Evolutionary conservation across 129 eudicot genomes (phyloP).

Genomic region (Flaveria trinervia): DNA sequence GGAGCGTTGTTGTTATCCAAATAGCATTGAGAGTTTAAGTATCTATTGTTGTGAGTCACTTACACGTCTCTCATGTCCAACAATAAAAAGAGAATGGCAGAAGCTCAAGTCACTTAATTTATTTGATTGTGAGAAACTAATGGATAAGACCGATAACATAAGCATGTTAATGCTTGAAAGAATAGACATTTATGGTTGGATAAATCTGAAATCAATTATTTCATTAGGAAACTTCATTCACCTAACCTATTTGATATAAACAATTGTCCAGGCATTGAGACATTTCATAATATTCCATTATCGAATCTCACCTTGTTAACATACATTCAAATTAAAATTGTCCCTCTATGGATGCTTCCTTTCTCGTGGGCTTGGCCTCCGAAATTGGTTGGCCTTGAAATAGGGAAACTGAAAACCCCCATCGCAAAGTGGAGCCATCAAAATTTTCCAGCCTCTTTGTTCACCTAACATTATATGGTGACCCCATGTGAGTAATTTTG

Average conservation of each 20-base stretch:
- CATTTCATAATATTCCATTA: background rate
- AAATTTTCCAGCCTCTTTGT: conserved; percentile 3
- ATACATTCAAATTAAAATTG: too few relatives aligned
- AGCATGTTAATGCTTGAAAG: background rate
- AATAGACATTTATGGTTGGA: background rate
- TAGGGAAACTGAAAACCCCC: conserved; percentile 7
- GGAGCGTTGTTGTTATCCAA: background rate
- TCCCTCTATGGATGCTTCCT: conserved; percentile 8
- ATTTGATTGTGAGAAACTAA: background rate
- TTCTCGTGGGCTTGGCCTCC: conserved; percentile 8
- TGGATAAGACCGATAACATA: background rate
- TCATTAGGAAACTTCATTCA: background rate
- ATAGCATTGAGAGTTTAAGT: background rate
- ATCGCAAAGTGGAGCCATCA: conserved; percentile 10
- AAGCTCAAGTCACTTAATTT: background rate
- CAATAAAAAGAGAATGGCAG: too few relatives aligned
- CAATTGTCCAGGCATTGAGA: background rate
- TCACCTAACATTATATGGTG: rapidly evolving
- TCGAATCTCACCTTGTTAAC: background rate
- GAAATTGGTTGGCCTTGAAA: background rate
- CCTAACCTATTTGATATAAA: too few relatives aligned
- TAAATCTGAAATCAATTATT: background rate
- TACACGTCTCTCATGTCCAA: too few relatives aligned
- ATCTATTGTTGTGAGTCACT: background rate
- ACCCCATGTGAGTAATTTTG: background rate